Evolutionary conservation across 129 eudicot species (phyloP).

Genomic region (Rutidosis leptorrhynchoides): DNA sequence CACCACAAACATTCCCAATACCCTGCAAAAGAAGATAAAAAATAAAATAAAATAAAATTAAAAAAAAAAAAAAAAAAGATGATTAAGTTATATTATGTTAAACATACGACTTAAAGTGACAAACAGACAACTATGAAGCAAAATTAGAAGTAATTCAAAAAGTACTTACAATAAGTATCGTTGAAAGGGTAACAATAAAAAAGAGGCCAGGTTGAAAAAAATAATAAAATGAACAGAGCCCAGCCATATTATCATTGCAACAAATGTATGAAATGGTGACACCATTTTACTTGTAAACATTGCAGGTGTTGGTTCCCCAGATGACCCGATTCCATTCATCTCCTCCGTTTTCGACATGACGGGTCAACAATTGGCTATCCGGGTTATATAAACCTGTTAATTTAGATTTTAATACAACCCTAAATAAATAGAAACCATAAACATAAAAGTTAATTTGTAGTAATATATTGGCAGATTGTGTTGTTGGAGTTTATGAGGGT

Average conservation of each 20-base stretch:
- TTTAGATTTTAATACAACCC: background rate
- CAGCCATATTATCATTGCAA: constrained; percentile 62
- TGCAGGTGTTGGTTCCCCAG: constrained; percentile 31
- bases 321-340: constrained; percentile 18
- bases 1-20: constrained; percentile 58
- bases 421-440: background rate
- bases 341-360: constrained; percentile 22
- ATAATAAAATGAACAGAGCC: constrained; percentile 60
- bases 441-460: background rate
- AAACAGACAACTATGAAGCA: background rate
- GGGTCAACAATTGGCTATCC: constrained; percentile 16
- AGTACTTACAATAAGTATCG: constrained; percentile 43
- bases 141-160: background rate
- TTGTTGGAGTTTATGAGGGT: background rate
- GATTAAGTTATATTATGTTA: too few relatives aligned
- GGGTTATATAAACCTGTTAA: constrained; percentile 18
- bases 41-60: background rate
- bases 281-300: constrained; percentile 44
- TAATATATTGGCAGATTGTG: background rate
- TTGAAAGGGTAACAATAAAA: constrained; percentile 57
- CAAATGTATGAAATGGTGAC: constrained; percentile 37
- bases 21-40: constrained; percentile 39
- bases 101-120: background rate
- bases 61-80: background rate
- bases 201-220: constrained; percentile 41